Percentiles rank a stretch among this genome's conserved stretches.
These are phyloP conservation scores for Euphorbia corollata DNA, from an alignment of 441 rosid genomes.

Conservation along the genomic window DNA sequence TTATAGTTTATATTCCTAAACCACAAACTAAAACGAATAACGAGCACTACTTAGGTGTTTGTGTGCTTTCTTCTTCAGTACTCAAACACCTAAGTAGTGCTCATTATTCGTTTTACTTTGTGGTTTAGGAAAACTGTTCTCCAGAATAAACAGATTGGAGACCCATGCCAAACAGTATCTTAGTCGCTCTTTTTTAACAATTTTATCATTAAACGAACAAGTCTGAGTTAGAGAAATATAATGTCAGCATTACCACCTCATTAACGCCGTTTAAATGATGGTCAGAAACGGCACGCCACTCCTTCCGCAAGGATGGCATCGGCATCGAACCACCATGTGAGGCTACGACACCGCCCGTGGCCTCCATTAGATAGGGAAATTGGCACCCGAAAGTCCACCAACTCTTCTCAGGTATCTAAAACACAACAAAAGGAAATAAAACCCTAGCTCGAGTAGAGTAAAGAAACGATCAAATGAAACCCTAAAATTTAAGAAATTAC, in stretches of 20 bases:
- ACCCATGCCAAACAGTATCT: not conserved
- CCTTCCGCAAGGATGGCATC: slow-evolving; percentile 59
- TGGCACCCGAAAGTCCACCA: slow-evolving; percentile 22
- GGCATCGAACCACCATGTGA: slow-evolving; percentile 61
- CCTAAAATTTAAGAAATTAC: slow-evolving; percentile 19
- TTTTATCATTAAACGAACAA: slow-evolving; percentile 17
- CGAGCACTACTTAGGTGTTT: not conserved
- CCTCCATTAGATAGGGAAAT: slow-evolving; percentile 53
- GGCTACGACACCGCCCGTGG: slow-evolving; percentile 51
- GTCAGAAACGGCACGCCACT: slow-evolving; percentile 93
- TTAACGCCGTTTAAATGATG: slow-evolving; percentile 49
- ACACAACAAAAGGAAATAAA: slow-evolving; percentile 12
- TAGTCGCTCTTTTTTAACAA: not conserved
- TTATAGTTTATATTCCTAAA: not conserved
- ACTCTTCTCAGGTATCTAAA: slow-evolving; percentile 14
- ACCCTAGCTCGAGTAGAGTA: slow-evolving; percentile 23
- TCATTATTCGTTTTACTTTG: not conserved
- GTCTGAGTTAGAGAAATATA: not conserved
- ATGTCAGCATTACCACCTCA: slow-evolving; percentile 38
- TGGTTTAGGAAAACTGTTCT: not conserved
- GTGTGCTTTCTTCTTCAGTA: not conserved
- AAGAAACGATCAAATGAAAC: slow-evolving; percentile 16
- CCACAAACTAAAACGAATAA: not conserved
- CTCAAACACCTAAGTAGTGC: not conserved
- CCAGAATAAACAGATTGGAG: not conserved